phyloP scores from a whole-genome alignment of 768 basidiomycete genomes.

The Amanita fuliginea region DNA sequence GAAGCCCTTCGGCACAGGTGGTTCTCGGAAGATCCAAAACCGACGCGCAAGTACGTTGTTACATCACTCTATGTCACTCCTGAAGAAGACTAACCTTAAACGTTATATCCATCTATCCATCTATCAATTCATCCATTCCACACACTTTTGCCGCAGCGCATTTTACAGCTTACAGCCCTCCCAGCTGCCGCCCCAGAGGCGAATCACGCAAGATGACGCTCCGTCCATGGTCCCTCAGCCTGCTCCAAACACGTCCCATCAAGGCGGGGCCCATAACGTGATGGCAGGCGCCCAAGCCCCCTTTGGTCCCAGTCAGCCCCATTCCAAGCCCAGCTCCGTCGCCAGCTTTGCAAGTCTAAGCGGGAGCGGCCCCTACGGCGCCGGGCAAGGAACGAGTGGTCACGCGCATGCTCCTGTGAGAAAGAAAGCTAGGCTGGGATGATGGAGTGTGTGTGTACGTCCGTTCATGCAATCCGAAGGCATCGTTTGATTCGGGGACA shows the following conservation, averaged over 20 bases:
- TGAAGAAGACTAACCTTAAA: neutral
- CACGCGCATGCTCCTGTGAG: slow-evolving; percentile 28
- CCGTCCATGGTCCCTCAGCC: slow-evolving; percentile 74
- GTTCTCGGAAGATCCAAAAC: slow-evolving; percentile 86
- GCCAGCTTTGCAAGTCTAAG: slow-evolving; percentile 55
- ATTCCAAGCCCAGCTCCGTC: slow-evolving; percentile 49
- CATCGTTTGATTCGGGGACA: neutral
- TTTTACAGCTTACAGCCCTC: slow-evolving; percentile 54
- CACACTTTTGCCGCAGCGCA: slow-evolving; percentile 35
- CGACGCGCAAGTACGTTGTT: slow-evolving; percentile 70
- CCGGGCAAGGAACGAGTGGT: slow-evolving; percentile 22
- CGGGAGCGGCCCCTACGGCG: slow-evolving; percentile 33
- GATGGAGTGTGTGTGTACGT: neutral
- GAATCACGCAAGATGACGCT: slow-evolving; percentile 90
- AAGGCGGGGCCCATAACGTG: slow-evolving; percentile 19
- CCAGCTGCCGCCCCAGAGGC: slow-evolving; percentile 74
- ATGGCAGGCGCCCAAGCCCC: slow-evolving; percentile 28
- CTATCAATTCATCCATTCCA: no score
- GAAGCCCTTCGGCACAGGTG: slow-evolving; percentile 79
- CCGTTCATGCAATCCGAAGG: no score
- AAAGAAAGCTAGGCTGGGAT: slow-evolving; percentile 50
- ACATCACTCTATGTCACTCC: neutral
- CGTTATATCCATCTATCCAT: neutral
- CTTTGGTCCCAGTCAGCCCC: slow-evolving; percentile 32
- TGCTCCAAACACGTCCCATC: slow-evolving; percentile 30